Conservation (phyloP, 306 rosid genomes). For the Purshia tridentata region DNA sequence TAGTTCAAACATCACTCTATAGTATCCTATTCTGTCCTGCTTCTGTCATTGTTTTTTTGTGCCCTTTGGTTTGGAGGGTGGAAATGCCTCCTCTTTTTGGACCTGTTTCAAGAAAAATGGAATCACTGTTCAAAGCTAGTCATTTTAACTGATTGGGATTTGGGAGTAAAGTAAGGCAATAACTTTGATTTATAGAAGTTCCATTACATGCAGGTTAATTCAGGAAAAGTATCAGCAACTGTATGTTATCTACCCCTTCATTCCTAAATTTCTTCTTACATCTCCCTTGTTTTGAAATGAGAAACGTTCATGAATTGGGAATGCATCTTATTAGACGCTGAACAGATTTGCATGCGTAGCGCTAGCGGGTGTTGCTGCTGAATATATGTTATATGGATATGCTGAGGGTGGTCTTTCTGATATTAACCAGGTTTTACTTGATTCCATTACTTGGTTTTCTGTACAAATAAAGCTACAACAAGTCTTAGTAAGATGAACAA, state of each 20-base stretch:
- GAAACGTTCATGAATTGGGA: constrained; percentile 21
- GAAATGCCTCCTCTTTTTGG: too few relatives aligned
- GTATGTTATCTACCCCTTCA: constrained; percentile 43
- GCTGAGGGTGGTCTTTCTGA: constrained; percentile 96
- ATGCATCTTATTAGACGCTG: constrained; percentile 55
- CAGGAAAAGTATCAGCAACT: constrained; percentile 78
- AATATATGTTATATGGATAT: constrained; percentile 76
- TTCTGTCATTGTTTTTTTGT: not conserved
- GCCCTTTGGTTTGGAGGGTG: not conserved
- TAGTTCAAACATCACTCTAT: not conserved
- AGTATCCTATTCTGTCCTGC: not conserved
- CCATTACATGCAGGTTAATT: constrained; percentile 53
- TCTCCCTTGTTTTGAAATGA: constrained; percentile 17
- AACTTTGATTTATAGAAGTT: constrained; percentile 8
- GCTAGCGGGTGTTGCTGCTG: constrained; percentile 86
- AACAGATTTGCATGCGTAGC: constrained; percentile 91
- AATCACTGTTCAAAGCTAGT: not conserved
- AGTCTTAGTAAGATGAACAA: not conserved
- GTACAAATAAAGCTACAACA: not conserved
- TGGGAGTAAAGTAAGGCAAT: too few relatives aligned
- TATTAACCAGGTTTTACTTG: constrained; percentile 66
- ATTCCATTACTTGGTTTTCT: not conserved
- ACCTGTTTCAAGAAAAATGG: too few relatives aligned
- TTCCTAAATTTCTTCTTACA: constrained; percentile 18
- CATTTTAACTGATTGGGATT: not conserved